Evolutionary conservation across 2,329 filamentous ascomycete genomes (phyloP).

Genomic region (Leptographium radiaticola): DNA sequence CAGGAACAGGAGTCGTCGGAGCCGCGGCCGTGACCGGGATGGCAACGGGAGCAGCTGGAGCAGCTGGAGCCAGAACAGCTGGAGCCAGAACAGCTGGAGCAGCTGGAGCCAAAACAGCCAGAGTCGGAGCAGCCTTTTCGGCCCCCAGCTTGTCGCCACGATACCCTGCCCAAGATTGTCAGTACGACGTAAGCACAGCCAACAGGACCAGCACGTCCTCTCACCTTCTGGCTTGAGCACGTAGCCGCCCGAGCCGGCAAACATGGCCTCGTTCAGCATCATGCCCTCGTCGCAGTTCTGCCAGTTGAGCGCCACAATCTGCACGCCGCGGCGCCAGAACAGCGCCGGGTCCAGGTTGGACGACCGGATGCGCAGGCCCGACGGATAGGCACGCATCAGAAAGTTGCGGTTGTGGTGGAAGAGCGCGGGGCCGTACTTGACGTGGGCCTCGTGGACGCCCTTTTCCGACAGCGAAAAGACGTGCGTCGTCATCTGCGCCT

Average conservation of each 20-base stretch:
- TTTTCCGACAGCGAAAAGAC: slow-evolving; percentile 57
- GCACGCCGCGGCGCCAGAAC: slow-evolving; percentile 81
- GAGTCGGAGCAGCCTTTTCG: slow-evolving; percentile 4
- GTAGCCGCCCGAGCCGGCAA: slow-evolving; percentile 64
- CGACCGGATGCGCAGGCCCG: slow-evolving; percentile 65
- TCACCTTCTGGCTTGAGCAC: slow-evolving; percentile 66
- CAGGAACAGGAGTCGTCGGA: background rate
- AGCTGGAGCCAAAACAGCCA: no score
- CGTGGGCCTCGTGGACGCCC: slow-evolving; percentile 47
- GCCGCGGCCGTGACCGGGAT: no score
- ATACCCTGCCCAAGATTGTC: slow-evolving; percentile 18
- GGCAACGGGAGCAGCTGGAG: background rate
- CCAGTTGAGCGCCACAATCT: slow-evolving; percentile 90
- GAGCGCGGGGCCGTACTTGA: slow-evolving; percentile 36
- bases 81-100: background rate
- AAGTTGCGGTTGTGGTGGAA: slow-evolving; percentile 73
- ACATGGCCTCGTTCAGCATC: slow-evolving; percentile 68
- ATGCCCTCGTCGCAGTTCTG: slow-evolving; percentile 82
- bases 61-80: no score
- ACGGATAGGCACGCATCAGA: slow-evolving; percentile 82
- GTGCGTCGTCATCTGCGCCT: slow-evolving; percentile 49
- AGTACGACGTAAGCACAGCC: background rate
- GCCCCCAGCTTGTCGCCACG: slow-evolving; percentile 19
- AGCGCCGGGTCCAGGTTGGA: slow-evolving; percentile 76
- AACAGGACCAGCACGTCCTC: background rate